A percentile compares a stretch with the other conserved stretches of the same genome.
Evolutionary conservation across 768 basidiomycete species (phyloP).

Genomic region (Tubosaeta sp.): DNA sequence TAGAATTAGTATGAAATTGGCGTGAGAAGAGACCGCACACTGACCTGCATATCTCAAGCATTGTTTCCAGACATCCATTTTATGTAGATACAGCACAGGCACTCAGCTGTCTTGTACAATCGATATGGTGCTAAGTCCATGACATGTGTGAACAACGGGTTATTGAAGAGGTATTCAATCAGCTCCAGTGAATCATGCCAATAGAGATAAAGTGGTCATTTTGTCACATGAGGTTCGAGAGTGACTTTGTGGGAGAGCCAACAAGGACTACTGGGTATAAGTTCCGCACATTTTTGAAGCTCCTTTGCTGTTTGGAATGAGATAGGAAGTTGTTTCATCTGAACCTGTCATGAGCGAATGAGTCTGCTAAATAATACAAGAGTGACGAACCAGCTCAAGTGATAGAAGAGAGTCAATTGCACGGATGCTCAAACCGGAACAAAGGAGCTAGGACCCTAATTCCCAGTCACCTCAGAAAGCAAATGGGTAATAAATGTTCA

Average conservation of each 20-base stretch:
- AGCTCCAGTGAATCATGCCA: constrained; percentile 29
- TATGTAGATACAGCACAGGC: constrained; percentile 12
- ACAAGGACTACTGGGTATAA: constrained; percentile 24
- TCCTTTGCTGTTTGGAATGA: constrained; percentile 28
- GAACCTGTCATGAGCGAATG: constrained; percentile 8
- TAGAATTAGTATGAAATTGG: not conserved
- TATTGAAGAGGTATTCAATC: constrained; percentile 23
- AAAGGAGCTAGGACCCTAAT: constrained; percentile 27
- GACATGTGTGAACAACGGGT: constrained; percentile 22
- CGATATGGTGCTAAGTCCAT: constrained; percentile 15
- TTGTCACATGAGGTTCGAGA: constrained; percentile 19
- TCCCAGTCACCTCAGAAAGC: constrained; percentile 31
- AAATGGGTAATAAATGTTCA: constrained; percentile 33
- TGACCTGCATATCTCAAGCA: constrained; percentile 26
- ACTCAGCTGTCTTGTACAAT: constrained; percentile 9
- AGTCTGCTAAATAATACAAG: not conserved
- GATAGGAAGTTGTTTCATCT: constrained; percentile 18
- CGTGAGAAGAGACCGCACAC: no score
- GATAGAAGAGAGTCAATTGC: constrained; percentile 26
- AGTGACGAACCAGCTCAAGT: constrained; percentile 22
- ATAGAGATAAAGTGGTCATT: constrained; percentile 20
- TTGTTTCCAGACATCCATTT: constrained; percentile 22
- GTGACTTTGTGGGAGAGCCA: constrained; percentile 19
- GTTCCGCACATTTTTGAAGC: constrained; percentile 23
- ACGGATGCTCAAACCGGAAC: constrained; percentile 27